These are phyloP conservation scores for Thalassiosira exigua DNA, from an alignment of 352 stramenopile species.

Conservation along the genomic window DNA sequence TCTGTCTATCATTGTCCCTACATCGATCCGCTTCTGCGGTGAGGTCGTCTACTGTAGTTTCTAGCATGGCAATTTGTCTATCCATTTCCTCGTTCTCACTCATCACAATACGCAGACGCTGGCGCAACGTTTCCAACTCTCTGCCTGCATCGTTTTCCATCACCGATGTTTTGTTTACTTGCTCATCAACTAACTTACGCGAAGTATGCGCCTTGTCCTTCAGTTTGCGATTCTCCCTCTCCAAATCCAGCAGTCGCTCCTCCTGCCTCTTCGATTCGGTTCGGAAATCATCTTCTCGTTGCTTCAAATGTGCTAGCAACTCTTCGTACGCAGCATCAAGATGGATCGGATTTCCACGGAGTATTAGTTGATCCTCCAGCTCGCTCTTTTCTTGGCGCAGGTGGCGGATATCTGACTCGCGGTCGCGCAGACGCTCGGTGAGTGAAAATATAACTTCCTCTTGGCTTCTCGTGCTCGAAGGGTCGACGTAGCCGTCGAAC, in stretches of 20 bases:
- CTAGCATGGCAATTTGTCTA: conserved; percentile 16
- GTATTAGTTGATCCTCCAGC: conserved; percentile 34
- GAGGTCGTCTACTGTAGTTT: conserved; percentile 24
- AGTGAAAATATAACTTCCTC: conserved; percentile 37
- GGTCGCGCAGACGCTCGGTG: conserved; percentile 34
- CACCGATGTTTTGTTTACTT: conserved; percentile 20
- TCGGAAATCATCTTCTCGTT: conserved; percentile 30
- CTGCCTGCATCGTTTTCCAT: conserved; percentile 22
- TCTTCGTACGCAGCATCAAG: conserved; percentile 43
- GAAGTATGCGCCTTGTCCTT: conserved; percentile 17
- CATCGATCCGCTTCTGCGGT: conserved; percentile 16
- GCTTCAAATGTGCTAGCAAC: conserved; percentile 26
- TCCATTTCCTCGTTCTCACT: conserved; percentile 18
- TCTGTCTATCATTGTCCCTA: neutral
- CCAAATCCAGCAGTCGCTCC: conserved; percentile 14
- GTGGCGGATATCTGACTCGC: conserved; percentile 33
- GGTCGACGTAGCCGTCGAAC: conserved; percentile 3
- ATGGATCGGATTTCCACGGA: conserved; percentile 27
- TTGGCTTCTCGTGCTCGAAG: conserved; percentile 13
- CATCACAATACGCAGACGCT: conserved; percentile 3
- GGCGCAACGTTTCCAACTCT: conserved; percentile 5
- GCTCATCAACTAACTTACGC: conserved; percentile 31
- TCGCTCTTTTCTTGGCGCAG: conserved; percentile 31
- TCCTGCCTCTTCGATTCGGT: conserved; percentile 15
- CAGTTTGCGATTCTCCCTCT: conserved; percentile 36